Conservation (phyloP, 2,329 filamentous ascomycete species). For the Diaporthe ilicicola region DNA sequence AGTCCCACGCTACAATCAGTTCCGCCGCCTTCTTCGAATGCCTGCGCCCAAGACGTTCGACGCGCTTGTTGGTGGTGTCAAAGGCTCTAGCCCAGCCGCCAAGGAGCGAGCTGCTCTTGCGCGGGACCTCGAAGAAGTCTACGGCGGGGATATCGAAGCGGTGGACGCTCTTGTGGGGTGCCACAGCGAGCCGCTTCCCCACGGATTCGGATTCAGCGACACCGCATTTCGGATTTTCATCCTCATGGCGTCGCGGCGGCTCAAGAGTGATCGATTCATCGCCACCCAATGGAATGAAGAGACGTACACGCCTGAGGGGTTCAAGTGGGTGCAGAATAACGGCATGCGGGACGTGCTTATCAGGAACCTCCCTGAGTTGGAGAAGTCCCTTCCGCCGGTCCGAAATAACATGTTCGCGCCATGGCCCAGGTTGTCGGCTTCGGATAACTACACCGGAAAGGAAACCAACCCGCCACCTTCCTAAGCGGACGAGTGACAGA, state of each 20-base stretch:
- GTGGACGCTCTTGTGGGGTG: constrained; percentile 53
- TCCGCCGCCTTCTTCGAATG: constrained; percentile 53
- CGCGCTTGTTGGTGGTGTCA: constrained; percentile 47
- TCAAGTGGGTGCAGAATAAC: constrained; percentile 52
- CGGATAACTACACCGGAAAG: constrained; percentile 4
- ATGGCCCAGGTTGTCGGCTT: constrained; percentile 1
- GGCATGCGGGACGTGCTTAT: constrained; percentile 52
- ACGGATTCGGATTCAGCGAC: constrained; percentile 57
- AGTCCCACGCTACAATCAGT: constrained; percentile 54
- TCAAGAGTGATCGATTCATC: constrained; percentile 56
- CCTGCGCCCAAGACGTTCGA: constrained; percentile 46
- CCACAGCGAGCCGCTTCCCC: constrained; percentile 51
- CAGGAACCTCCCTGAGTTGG: neutral
- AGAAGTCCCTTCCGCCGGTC: neutral
- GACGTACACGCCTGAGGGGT: constrained; percentile 50
- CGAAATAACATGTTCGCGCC: constrained; percentile 1
- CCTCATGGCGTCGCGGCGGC: constrained; percentile 51
- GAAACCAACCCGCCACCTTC: neutral
- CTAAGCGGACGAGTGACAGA: neutral
- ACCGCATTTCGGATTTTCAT: constrained; percentile 57
- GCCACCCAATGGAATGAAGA: constrained; percentile 49
- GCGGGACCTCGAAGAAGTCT: constrained; percentile 47
- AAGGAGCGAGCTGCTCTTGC: neutral
- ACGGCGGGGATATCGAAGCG: constrained; percentile 50
- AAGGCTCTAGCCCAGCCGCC: constrained; percentile 35